A percentile compares a stretch with the other conserved stretches of the same genome.
phyloP scores from a whole-genome alignment of 2,329 filamentous ascomycete genomes.

The Fusarium sp. region DNA sequence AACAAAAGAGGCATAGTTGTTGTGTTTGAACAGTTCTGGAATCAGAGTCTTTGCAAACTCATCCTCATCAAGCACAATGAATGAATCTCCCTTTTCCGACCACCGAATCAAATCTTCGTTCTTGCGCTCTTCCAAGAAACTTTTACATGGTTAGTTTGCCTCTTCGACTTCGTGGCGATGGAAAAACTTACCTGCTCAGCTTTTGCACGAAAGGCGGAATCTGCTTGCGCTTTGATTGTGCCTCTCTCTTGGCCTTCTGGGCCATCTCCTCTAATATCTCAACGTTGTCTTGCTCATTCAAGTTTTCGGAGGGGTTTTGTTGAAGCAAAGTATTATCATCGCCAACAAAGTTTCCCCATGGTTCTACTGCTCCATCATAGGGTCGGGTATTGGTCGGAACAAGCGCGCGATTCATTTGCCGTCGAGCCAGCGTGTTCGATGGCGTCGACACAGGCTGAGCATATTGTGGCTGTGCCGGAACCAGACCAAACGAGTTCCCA shows the following conservation, averaged over 20 bases:
- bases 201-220: slow-evolving; percentile 99
- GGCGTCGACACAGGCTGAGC: slow-evolving; percentile 46
- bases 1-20: slow-evolving; percentile 97
- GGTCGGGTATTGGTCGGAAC: slow-evolving; percentile 53
- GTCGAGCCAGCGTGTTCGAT: slow-evolving; percentile 62
- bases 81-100: slow-evolving; percentile 96
- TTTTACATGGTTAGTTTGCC: slow-evolving; percentile 52
- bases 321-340: slow-evolving; percentile 53
- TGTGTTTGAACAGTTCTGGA: slow-evolving; percentile 98
- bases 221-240: slow-evolving; percentile 89
- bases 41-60: slow-evolving; percentile 98
- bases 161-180: not conserved
- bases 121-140: slow-evolving; percentile 91
- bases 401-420: slow-evolving; percentile 61
- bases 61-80: slow-evolving; percentile 96
- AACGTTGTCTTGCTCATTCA: slow-evolving; percentile 72
- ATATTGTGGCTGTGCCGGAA: slow-evolving; percentile 49
- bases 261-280: slow-evolving; percentile 84
- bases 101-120: slow-evolving; percentile 96
- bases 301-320: slow-evolving; percentile 47
- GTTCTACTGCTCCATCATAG: slow-evolving; percentile 53
- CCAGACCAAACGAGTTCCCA: slow-evolving; percentile 52
- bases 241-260: slow-evolving; percentile 83
- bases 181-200: slow-evolving; percentile 80
- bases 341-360: slow-evolving; percentile 54